Evolutionary conservation across 176 grass and related monocot species (phyloP).

Genomic region (Olyra latifolia): DNA sequence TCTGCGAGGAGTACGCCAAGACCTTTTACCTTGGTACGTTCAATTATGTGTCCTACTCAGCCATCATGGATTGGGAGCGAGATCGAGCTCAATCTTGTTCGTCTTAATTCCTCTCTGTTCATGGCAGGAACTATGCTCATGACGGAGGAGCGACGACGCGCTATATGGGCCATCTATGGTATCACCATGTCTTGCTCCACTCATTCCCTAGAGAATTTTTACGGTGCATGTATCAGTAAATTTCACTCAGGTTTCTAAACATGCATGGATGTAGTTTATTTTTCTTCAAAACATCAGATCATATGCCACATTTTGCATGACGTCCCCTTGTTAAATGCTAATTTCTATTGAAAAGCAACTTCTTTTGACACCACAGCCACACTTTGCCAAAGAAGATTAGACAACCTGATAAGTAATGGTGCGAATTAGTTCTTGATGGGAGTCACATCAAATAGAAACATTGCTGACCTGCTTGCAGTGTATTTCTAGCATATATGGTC

Average conservation of each 20-base stretch:
- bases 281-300: neutral
- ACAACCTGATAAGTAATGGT: neutral
- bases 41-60: neutral
- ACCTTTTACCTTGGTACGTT: conserved; percentile 87
- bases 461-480: neutral
- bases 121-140: conserved; percentile 84
- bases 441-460: neutral
- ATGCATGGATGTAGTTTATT: neutral
- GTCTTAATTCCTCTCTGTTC: neutral
- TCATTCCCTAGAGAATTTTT: neutral
- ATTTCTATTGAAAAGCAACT: neutral
- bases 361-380: neutral
- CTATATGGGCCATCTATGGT: conserved; percentile 99
- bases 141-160: conserved; percentile 82
- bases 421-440: neutral
- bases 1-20: conserved; percentile 93
- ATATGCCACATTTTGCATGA: neutral
- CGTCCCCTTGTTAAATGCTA: neutral
- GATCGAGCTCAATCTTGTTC: no score
- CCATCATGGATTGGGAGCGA: no score
- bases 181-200: conserved; percentile 13
- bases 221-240: neutral
- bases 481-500: neutral
- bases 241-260: neutral
- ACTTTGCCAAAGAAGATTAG: neutral